Base-by-base conservation (phyloP, 768 basidiomycete genomes). In the Hericium alpestre region DNA sequence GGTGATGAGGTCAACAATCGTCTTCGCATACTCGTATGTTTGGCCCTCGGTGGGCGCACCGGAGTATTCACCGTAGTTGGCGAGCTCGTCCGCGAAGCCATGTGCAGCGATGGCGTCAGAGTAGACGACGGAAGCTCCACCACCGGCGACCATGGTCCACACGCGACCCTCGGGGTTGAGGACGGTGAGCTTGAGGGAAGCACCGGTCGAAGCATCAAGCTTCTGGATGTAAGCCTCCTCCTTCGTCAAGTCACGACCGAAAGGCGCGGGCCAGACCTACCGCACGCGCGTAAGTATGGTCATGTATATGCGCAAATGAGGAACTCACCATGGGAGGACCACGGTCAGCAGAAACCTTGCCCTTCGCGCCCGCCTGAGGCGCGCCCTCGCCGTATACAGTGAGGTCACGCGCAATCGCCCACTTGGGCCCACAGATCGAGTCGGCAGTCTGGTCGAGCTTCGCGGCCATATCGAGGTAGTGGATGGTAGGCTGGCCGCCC, bases 61-160 rank as follows among this genome's bases (percentile, higher is more conserved):
- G 65, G 90, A 93, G 80, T 99, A 98, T 75, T 98, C 96, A 65
- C 96, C 96, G 67, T 98, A 98, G 79, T 98, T 99, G 71, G 95
- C 95, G 62, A 99, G 87, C 71, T 99, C 96, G 68, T 96, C 82
- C 18, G 96, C 93, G 67, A 84, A 98, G 38, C 95, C 95, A 67
- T 93, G 91, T 6, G 95, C 94, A 54, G 86, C 86, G 60, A 89
- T 89, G 62, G 87, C 87, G 61, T 89, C 87, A 7, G 76, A 78
- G 66, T 84, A 84, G 43, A 83, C 81, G 60, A 84, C 81, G 7
- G 79, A 81, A 20, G 82, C 81, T 77, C 92, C 92, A 68, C 96
- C 96, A 75, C 95, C 96, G 55, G 96, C 95, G 56, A 99, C 96
- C 95, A 98, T 98, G 64, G 96, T 98, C 96, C 96, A 99, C 62